Base-by-base conservation (phyloP, 2,329 filamentous ascomycete species). In the Geosmithia flava region DNA sequence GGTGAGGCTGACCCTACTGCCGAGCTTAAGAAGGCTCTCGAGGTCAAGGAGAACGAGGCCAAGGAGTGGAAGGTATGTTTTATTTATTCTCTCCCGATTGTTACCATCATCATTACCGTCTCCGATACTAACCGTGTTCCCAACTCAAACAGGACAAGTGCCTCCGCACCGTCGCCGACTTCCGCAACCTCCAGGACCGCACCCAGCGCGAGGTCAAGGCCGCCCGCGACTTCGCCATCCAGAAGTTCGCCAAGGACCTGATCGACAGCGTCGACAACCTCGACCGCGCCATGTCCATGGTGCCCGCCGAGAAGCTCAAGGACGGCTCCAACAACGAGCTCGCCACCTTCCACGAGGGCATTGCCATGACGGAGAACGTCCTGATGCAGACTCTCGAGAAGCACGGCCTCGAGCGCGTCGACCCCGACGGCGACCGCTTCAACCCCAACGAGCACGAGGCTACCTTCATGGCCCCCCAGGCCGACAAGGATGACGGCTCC, bases 401-500 rank as follows among this genome's bases (percentile, higher is more conserved):
- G 75, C 93, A 98, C 67, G 93, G 93, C 49, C 74, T 98, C 53
- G 87, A 95, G 74, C 77, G 90, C 56, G 87, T 95, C 64, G 81
- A 90, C 63, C 91, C 93, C 17, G 71, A 80, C 54, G 77, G 81
- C 57, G 84, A 93, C 64, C 89, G 87, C 68, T 98, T 98, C 74
- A 85, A 98, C 71, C 90, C 93, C 55, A 96, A 96, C 68, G 77
- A 87, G 68, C 93, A 97, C 66, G 93, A 98, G 75, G 93, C 93
- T 39, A 93, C 87, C 20, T 97, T 97, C 70, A 90, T 94, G 83
- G 81, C 87, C 10, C 87, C 89, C 42, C 80, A 88, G 71, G 77
- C 82, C 47, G 89, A 81, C 56, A 94, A 95, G 75, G 85, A 95
- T 66, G 81, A 97, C 60, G 88, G 87, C 57, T 85, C 81, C 49